Conservation (phyloP, 305 asterid species). For the Coffea humblotiana region DNA sequence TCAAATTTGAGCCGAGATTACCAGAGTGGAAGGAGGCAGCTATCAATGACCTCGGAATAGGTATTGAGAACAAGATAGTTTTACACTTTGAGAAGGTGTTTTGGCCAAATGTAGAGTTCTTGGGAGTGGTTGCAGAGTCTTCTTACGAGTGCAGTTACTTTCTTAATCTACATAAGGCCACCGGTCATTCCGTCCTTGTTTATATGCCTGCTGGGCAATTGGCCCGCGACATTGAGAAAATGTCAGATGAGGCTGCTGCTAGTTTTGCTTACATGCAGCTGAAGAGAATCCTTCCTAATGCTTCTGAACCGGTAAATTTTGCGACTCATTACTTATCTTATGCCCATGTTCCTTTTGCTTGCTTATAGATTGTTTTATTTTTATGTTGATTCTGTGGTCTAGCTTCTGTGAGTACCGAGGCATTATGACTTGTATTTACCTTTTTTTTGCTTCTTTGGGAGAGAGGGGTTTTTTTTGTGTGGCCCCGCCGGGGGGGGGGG, state of each 20-base stretch:
- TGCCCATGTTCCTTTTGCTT: background rate
- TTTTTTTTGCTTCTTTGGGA: no score
- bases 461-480: no score
- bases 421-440: background rate
- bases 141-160: constrained; percentile 91
- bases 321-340: background rate
- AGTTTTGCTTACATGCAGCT: constrained; percentile 77
- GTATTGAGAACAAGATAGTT: constrained; percentile 94
- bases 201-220: constrained; percentile 98
- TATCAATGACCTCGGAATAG: constrained; percentile 80
- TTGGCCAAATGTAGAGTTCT: constrained; percentile 97
- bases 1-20: constrained; percentile 81
- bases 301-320: constrained; percentile 70
- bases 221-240: constrained; percentile 85
- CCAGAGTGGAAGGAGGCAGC: constrained; percentile 97
- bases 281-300: constrained; percentile 78
- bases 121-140: constrained; percentile 91
- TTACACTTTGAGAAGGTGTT: constrained; percentile 74
- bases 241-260: constrained; percentile 88
- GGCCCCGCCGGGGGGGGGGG: background rate
- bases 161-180: constrained; percentile 96
- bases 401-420: background rate
- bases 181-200: constrained; percentile 89
- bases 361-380: background rate
- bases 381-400: background rate